Evolutionary conservation across 2,329 filamentous ascomycete genomes (phyloP).

Genomic region (Lachnellula cervina): DNA sequence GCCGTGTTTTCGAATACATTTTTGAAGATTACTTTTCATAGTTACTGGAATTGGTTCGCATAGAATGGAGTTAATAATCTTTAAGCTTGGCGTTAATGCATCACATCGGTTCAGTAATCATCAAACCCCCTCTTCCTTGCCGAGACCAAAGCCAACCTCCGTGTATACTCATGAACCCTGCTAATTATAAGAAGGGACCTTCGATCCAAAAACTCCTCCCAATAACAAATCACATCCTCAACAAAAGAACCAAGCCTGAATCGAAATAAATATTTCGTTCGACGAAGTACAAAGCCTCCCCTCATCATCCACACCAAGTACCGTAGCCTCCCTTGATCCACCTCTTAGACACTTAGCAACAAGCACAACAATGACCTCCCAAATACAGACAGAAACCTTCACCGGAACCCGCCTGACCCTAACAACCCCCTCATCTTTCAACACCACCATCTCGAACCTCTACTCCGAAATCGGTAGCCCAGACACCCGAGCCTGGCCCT

Average conservation of each 20-base stretch:
- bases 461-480: slow-evolving; percentile 18
- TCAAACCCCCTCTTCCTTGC: neutral
- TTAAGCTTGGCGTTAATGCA: neutral
- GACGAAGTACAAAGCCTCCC: neutral
- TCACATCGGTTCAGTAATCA: neutral
- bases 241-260: neutral
- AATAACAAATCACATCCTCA: no score
- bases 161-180: no score
- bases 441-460: slow-evolving; percentile 11
- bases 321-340: neutral
- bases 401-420: slow-evolving; percentile 4
- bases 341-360: no score
- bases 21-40: neutral
- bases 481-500: neutral
- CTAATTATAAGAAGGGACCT: no score
- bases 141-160: neutral
- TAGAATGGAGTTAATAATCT: no score
- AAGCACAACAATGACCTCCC: neutral
- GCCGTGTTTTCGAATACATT: no score
- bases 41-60: no score
- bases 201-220: no score
- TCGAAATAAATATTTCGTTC: neutral
- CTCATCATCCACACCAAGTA: neutral
- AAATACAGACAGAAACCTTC: slow-evolving; percentile 1
- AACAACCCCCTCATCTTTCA: slow-evolving; percentile 7